Evolutionary conservation across 2,329 filamentous ascomycete species (phyloP).

Genomic region (Fusarium dlaminii): DNA sequence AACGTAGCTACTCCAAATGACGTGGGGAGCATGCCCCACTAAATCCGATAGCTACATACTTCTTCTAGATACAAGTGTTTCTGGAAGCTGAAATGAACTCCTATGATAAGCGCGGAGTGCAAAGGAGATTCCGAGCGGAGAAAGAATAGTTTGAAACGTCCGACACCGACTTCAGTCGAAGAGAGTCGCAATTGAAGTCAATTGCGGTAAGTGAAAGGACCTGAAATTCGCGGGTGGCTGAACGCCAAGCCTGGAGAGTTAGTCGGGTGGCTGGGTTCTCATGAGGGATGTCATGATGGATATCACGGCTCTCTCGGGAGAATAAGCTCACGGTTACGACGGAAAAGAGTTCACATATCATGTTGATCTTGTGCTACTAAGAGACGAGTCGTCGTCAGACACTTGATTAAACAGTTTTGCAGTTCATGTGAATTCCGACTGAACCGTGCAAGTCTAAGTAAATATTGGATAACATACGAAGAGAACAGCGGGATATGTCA

Average conservation of each 20-base stretch:
- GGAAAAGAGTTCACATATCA: background rate
- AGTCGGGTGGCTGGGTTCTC: constrained; percentile 27
- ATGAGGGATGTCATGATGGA: constrained; percentile 29
- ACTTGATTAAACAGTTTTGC: background rate
- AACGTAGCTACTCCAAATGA: constrained; percentile 40
- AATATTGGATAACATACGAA: background rate
- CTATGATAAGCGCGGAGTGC: background rate
- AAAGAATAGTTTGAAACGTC: background rate
- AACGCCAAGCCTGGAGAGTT: constrained; percentile 16
- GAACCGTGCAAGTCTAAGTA: background rate
- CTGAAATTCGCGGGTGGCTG: constrained; percentile 16
- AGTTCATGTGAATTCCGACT: background rate
- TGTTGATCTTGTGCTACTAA: background rate
- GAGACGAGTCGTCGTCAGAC: background rate
- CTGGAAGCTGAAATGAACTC: background rate
- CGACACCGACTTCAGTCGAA: background rate
- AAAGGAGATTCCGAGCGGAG: background rate
- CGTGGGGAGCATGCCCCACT: constrained; percentile 41
- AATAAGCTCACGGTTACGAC: constrained; percentile 15
- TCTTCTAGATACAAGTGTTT: constrained; percentile 12
- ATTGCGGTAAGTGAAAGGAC: background rate
- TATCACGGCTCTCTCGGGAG: constrained; percentile 10
- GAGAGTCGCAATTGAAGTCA: background rate
- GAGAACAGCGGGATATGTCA: background rate
- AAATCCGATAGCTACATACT: constrained; percentile 30